Evolutionary conservation across 768 basidiomycete genomes (phyloP), one percentile per base, ranked within the genome.

Genomic region (Tylopilus plumbeoviolaceoides): DNA sequence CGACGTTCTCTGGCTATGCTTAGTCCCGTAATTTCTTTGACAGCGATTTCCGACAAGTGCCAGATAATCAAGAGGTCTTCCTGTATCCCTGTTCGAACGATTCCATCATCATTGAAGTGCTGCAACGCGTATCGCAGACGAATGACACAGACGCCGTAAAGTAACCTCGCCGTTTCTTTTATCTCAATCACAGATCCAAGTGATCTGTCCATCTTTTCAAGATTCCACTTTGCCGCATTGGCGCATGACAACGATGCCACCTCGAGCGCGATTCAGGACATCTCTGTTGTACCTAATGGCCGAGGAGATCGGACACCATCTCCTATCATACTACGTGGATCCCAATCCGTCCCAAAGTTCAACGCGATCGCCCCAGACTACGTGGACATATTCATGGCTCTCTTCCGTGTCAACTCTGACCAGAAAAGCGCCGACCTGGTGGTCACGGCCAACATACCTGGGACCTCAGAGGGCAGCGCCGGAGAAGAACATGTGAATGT

Each of bases 41-140:
- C 63, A 87, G 85, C 54, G 72, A 77, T 46, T 53, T 85, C 7
- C 91, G 95, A 49, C 90, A 98, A 71, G 76, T 99, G 12, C 95
- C 97, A 14, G 89, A 98, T 66, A 92, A 83, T 5, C 95, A 99
- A 69, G 97, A 98, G 65, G 95, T 97, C 39, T 88, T 92, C 70
- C 67, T 97, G 51, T 85, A 84, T 50, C 79, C 80, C 7, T 70
- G 81, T 44, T 87, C 84, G 6, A 77, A 77, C 45, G 73, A 84
- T 59, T 92, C 87, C 63, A 78, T 95, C 56, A 79, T 98, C 46
- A 70, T 97, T 25, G 97, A 99, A 65, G 80, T 97, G 21, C 73
- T 98, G 12, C 70, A 91, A 66, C 76, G 83, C 53, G 91, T 95
- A 23, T 75, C 83, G 31, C 68, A 71, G n/a, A 57, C 63, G 12